Percentiles rank a stretch among this genome's conserved stretches.
Evolutionary conservation across 805 yeast species (phyloP).

Genomic region (Spathaspora sp.): DNA sequence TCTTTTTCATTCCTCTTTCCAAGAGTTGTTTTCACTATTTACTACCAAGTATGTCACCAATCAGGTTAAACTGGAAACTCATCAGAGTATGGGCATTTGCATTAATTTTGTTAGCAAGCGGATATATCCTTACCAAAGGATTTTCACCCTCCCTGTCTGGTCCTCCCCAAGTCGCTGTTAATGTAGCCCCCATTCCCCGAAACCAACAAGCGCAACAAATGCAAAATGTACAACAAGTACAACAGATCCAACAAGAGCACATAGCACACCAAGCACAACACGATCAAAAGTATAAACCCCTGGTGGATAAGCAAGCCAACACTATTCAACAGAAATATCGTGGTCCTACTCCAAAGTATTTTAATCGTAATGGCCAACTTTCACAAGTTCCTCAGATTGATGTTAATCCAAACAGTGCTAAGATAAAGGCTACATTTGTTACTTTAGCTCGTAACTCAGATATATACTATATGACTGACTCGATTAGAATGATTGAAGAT

Average conservation of each 20-base stretch:
- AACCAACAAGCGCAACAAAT: too few relatives aligned
- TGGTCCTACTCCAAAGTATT: conserved; percentile 8
- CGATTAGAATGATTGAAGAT: conserved; percentile 79
- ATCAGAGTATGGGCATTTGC: conserved; percentile 37
- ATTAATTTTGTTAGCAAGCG: conserved; percentile 30
- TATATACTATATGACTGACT: conserved; percentile 52
- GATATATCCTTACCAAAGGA: conserved; percentile 34
- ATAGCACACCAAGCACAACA: not conserved
- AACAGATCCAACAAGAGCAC: too few relatives aligned
- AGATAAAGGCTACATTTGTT: conserved; percentile 73
- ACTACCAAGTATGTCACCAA: conserved; percentile 13
- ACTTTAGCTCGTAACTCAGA: conserved; percentile 74
- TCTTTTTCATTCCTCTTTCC: too few relatives aligned
- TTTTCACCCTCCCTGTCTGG: conserved; percentile 18
- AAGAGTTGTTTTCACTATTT: too few relatives aligned
- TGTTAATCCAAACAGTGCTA: conserved; percentile 14
- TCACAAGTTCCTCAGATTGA: conserved; percentile 7
- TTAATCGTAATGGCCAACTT: conserved; percentile 2
- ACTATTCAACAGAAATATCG: not conserved
- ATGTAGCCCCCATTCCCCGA: too few relatives aligned
- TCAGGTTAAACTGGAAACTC: conserved; percentile 36
- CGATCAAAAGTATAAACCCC: not conserved
- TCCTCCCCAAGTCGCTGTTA: too few relatives aligned
- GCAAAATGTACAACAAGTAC: too few relatives aligned
- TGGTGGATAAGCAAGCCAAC: not conserved